phyloP scores from a whole-genome alignment of 2,329 filamentous ascomycete genomes.

The Periconia digitata region DNA sequence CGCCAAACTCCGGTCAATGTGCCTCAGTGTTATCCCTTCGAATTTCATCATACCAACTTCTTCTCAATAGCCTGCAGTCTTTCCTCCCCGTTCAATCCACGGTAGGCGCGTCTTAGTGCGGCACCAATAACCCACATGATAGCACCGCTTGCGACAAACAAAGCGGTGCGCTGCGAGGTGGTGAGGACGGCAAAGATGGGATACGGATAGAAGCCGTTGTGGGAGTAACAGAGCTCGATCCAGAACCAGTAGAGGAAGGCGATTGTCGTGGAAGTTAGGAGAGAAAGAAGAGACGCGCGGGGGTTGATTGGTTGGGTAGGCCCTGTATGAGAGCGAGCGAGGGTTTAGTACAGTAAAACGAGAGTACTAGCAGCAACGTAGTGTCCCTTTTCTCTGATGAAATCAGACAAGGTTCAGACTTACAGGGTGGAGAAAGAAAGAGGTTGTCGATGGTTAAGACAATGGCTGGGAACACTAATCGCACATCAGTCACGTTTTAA shows the following conservation, averaged over 20 bases:
- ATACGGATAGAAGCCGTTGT: conserved; percentile 80
- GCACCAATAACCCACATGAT: conserved; percentile 73
- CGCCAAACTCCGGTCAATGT: too few relatives aligned
- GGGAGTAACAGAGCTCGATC: conserved; percentile 70
- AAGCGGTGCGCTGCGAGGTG: conserved; percentile 63
- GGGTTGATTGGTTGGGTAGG: conserved; percentile 52
- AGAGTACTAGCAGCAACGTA: not conserved
- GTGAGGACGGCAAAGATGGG: conserved; percentile 74
- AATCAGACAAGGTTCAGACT: not conserved
- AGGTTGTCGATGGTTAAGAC: conserved; percentile 67
- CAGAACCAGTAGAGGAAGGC: conserved; percentile 75
- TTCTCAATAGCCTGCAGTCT: conserved; percentile 17
- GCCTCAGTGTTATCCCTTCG: not conserved
- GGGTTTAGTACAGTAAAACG: not conserved
- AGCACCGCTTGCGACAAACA: conserved; percentile 70
- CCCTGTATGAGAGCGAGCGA: conserved; percentile 23
- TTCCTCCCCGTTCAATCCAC: conserved; percentile 60
- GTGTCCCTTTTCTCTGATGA: not conserved
- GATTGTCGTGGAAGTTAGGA: conserved; percentile 59
- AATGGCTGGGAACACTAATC: conserved; percentile 57
- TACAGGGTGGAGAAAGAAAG: conserved; percentile 69
- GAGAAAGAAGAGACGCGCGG: conserved; percentile 56
- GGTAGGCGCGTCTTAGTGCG: conserved; percentile 70
- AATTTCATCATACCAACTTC: conserved; percentile 11
- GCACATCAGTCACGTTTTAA: conserved; percentile 3